Percentiles rank a stretch among this genome's conserved stretches.
Evolutionary conservation across 2,329 filamentous ascomycete genomes (phyloP).

Genomic region (Colletotrichum tropicicola): DNA sequence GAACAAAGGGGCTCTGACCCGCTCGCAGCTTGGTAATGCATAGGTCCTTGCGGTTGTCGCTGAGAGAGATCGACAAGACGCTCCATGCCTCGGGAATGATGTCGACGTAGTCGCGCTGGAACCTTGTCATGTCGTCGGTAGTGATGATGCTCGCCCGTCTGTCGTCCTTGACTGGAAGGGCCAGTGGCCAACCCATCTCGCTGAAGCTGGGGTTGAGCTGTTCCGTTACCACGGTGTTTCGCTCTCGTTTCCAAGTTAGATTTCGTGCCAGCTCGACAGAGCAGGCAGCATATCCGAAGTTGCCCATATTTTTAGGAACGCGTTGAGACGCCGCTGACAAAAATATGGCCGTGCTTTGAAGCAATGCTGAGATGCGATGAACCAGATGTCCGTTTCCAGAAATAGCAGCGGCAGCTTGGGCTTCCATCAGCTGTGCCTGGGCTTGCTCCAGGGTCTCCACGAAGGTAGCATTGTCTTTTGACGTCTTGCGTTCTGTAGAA

Average conservation of each 20-base stretch:
- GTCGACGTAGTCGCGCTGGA: conserved; percentile 85
- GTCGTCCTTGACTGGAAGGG: conserved; percentile 31
- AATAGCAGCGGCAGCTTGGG: conserved; percentile 65
- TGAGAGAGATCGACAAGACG: conserved; percentile 85
- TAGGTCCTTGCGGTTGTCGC: conserved; percentile 83
- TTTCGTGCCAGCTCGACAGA: conserved; percentile 77
- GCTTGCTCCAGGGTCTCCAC: conserved; percentile 70
- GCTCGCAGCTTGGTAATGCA: conserved; percentile 87
- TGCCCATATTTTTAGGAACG: conserved; percentile 54
- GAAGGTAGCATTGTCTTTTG: conserved; percentile 47
- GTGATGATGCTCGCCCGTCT: conserved; percentile 56
- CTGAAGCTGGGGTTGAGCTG: conserved; percentile 33
- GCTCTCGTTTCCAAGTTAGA: conserved; percentile 72
- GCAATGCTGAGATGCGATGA: conserved; percentile 68
- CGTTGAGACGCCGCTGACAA: conserved; percentile 67
- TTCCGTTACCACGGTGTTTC: conserved; percentile 48
- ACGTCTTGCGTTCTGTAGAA: conserved; percentile 38
- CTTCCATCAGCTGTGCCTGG: conserved; percentile 71
- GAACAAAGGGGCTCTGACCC: conserved; percentile 80
- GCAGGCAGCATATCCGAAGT: conserved; percentile 68
- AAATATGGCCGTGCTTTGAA: conserved; percentile 73
- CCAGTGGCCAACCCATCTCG: conserved; percentile 46
- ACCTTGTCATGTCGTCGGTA: conserved; percentile 65
- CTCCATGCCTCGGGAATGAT: conserved; percentile 86
- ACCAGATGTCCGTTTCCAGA: conserved; percentile 67